phyloP scores from a whole-genome alignment of 805 yeast genomes.

The Candida sphagnicola region DNA sequence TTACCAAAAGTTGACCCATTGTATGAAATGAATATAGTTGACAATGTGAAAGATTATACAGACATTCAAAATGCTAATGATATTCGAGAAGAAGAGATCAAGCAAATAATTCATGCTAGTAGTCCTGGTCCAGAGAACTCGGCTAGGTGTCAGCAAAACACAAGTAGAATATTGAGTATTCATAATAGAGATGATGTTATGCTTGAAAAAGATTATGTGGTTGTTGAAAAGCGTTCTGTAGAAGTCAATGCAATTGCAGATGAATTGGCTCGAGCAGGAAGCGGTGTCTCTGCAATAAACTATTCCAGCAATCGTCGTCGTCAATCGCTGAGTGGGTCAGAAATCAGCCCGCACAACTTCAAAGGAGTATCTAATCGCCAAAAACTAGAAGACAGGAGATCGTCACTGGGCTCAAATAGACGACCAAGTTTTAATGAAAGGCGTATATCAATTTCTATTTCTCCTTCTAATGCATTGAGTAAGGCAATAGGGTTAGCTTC shows the following conservation, averaged over 20 bases:
- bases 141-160: conserved; percentile 6
- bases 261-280: conserved; percentile 68
- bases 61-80: neutral
- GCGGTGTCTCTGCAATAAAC: conserved; percentile 45
- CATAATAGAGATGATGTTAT: conserved; percentile 41
- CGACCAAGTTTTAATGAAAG: conserved; percentile 63
- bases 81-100: conserved; percentile 41
- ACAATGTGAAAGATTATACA: neutral
- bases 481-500: conserved; percentile 87
- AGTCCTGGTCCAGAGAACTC: conserved; percentile 39
- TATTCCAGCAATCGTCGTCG: conserved; percentile 12
- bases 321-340: conserved; percentile 24
- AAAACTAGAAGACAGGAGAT: conserved; percentile 11
- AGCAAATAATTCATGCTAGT: conserved; percentile 38
- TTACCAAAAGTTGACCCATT: conserved; percentile 7
- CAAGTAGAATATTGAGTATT: conserved; percentile 3
- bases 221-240: conserved; percentile 89
- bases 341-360: conserved; percentile 17
- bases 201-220: conserved; percentile 84
- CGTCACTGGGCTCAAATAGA: conserved; percentile 48
- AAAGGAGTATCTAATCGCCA: conserved; percentile 5
- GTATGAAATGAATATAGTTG: neutral
- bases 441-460: conserved; percentile 62
- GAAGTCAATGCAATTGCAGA: conserved; percentile 96
- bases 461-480: conserved; percentile 84